Evolutionary conservation across 352 stramenopile species (phyloP), one percentile per base, ranked within the genome.

Genomic region (Phytopythium sindhum): DNA sequence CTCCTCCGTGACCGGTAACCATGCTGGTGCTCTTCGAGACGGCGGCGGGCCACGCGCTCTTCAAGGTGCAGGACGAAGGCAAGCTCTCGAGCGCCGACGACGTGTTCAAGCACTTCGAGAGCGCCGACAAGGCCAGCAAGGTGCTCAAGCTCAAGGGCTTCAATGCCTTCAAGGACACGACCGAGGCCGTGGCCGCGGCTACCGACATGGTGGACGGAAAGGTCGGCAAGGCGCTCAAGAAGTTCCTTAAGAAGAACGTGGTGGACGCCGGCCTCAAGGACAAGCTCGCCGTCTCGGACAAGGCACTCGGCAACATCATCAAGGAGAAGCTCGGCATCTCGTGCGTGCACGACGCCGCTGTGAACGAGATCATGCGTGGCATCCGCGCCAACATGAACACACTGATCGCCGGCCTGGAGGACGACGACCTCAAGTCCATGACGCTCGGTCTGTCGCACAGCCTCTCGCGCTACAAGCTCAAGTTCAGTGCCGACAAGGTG

Each of bases 21-120:
- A 99, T 99, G 98, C 86, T 99, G 63, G 95, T 99, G 65, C 84
- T 99, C 39, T 99, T 99, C 72, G 98, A 99, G 79, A 99, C 98
- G 41, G 93, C 98, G 21, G 97, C 96, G 61, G 98, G 98, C 48
- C 99, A 99, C 78, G 98, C 97, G 63, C 86, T 99, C 31, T 99
- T 99, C 73, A 99, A 99, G 89, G 96, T 99, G 65, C 83, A 97
- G 74, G 90, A 98, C 73, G 93, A 98, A 68, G 85, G 86, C 65
- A 98, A 98, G 77, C 57, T 98, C 42, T 78, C 87, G 63, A 93
- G 85, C 63, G 80, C 86, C 53, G 93, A 97, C 53, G 89, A 96
- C 69, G 89, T 98, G 57, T 93, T 82, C 70, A 94, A 98, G 73
- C 80, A 98, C 74, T 98, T 98, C 65, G 71, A 89, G 51, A 95